phyloP scores from a whole-genome alignment of 2,329 filamentous ascomycete genomes.

The Metarhizium humberi region DNA sequence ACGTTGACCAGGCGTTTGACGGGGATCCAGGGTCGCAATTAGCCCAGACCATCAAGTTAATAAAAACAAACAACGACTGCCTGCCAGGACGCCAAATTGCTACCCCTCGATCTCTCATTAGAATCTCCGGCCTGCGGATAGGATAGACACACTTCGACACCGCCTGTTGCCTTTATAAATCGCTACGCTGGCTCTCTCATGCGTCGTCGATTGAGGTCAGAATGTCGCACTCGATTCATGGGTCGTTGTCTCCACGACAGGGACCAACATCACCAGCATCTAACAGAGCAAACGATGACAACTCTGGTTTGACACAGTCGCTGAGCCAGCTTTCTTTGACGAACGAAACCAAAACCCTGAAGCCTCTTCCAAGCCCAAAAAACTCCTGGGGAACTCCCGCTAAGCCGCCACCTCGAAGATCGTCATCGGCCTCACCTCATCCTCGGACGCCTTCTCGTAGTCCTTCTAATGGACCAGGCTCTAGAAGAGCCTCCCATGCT shows the following conservation, averaged over 20 bases:
- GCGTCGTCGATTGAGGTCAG: slow-evolving; percentile 1
- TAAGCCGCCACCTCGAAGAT: slow-evolving; percentile 25
- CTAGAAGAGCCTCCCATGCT: slow-evolving; percentile 36
- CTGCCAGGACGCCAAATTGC: background rate
- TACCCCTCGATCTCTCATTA: background rate
- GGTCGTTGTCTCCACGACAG: slow-evolving; percentile 2
- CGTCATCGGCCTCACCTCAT: slow-evolving; percentile 29
- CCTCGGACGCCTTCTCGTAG: slow-evolving; percentile 29
- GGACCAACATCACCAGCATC: background rate
- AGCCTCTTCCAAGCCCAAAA: slow-evolving; percentile 6
- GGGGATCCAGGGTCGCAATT: background rate
- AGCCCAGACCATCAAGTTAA: background rate
- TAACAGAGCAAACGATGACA: slow-evolving; percentile 9
- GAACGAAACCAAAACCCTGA: slow-evolving; percentile 20
- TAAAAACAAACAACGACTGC: background rate
- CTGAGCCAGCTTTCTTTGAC: slow-evolving; percentile 36
- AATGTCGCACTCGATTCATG: slow-evolving; percentile 3
- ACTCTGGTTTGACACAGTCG: slow-evolving; percentile 28
- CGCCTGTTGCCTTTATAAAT: background rate
- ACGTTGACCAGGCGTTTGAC: background rate
- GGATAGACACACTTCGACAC: background rate
- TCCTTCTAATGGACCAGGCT: slow-evolving; percentile 32
- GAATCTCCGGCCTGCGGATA: background rate
- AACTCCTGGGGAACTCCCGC: slow-evolving; percentile 23
- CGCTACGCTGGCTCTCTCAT: background rate